Base-by-base conservation (phyloP, 768 basidiomycete genomes). In the Auriscalpium vulgare region DNA sequence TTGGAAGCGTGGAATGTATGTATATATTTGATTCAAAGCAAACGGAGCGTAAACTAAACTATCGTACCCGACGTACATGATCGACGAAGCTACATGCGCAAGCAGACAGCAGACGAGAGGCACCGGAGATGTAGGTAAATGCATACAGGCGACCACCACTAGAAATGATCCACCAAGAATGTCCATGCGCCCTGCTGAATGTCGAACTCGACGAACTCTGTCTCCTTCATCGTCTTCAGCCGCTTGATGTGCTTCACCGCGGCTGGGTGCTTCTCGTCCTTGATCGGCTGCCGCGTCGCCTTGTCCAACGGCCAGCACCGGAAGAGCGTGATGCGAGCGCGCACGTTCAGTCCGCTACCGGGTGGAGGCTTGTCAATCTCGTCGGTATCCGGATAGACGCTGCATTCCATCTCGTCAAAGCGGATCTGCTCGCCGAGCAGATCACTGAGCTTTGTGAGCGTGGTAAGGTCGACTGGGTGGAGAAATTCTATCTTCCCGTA, bases 161-260 rank as follows among this genome's bases (percentile, higher is more conserved):
- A 91, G 76, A 97, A 99, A 74, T 95, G 92, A 67, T 93, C 85
- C 59, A 98, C 97, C 35, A 78, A 83, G 73, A 99, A 98, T 50
- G 84, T 87, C 95, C 95, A 97, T 70, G 81, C 85, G 51, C 97
- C 97, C 63, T 84, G 83, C 63, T 75, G 75, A 53, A 83, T 77
- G 56, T 93, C 87, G 69, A 89, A 98, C 65, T 72, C 73, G 67
- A 89, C 84, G 64, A 94, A 97, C 49, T 80, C 80, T 43, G 95
- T 97, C 54, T 88, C 85, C 67, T 85, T 85, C 80, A 95, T 92
- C 53, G 76, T 79, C 75, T 84, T 85, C 69, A 97, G 73, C 60
- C 88, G 80, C 71, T 89, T 91, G 65, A 94, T 60, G 63, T 91
- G 85, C 61, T 85, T 85, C 40, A 83, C 73, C 43, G 84, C 80